Conservation (phyloP, 257 asterid species). For the Solanum pinnatisectum region DNA sequence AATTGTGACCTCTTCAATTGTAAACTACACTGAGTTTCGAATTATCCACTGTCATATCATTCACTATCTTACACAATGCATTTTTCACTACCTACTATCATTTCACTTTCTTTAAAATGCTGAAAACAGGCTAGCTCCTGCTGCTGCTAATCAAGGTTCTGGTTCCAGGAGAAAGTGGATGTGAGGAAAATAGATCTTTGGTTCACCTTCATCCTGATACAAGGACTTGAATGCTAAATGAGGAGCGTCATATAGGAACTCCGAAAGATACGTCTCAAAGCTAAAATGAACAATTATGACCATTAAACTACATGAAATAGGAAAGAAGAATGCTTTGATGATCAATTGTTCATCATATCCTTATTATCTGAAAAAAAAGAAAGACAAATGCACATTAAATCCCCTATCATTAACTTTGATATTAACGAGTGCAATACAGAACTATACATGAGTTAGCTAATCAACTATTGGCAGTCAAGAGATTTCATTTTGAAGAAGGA, state of each 20-base stretch:
- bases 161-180: neutral
- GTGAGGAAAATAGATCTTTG: neutral
- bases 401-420: neutral
- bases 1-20: neutral
- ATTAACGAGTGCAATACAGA: neutral
- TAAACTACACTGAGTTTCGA: neutral
- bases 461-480: neutral
- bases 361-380: neutral
- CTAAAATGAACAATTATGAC: neutral
- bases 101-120: neutral
- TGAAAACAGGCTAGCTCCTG: neutral
- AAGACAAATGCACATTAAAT: neutral
- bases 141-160: neutral
- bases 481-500: neutral
- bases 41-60: neutral
- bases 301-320: neutral
- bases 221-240: neutral
- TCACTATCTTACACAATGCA: neutral
- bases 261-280: neutral
- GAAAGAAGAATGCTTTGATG: neutral
- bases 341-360: neutral
- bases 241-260: neutral
- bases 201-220: neutral
- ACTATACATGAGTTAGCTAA: neutral
- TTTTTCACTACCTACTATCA: neutral